These are phyloP conservation scores for Myxozyma melibiosi DNA, from an alignment of 805 yeast genomes.

Conservation along the genomic window DNA sequence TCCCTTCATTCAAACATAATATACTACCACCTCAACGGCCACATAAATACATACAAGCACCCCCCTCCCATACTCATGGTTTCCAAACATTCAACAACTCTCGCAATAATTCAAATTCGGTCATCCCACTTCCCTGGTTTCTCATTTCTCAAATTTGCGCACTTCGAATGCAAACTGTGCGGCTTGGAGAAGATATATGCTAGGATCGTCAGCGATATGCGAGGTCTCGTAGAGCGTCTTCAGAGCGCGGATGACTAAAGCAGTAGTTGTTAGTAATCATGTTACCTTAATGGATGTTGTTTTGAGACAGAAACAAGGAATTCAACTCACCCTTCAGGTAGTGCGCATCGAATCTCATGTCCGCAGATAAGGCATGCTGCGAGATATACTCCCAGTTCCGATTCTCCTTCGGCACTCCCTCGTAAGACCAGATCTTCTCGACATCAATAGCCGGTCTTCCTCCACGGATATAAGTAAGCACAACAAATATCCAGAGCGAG, in stretches of 20 bases:
- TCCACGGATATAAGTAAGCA: conserved; percentile 17
- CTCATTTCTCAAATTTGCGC: no score
- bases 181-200: conserved; percentile 15
- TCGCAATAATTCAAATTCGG: not conserved
- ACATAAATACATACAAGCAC: no score
- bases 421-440: conserved; percentile 6
- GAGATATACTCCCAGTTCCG: conserved; percentile 27
- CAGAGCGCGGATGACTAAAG: conserved; percentile 21
- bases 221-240: conserved; percentile 15
- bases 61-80: no score
- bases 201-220: not conserved
- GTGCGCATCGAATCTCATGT: conserved; percentile 25
- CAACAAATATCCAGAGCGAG: conserved; percentile 29
- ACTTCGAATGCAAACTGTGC: conserved; percentile 16
- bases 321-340: conserved; percentile 30
- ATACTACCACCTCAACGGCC: no score
- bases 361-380: conserved; percentile 22
- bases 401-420: conserved; percentile 14
- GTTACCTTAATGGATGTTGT: not conserved
- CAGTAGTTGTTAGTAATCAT: not conserved
- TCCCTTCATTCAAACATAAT: no score
- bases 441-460: conserved; percentile 19
- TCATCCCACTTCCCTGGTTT: not conserved
- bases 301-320: no score
- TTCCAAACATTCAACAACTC: not conserved